A percentile compares a stretch with the other conserved stretches of the same genome.
Conservation (phyloP, 441 rosid species). For the Jatropha multifida region DNA sequence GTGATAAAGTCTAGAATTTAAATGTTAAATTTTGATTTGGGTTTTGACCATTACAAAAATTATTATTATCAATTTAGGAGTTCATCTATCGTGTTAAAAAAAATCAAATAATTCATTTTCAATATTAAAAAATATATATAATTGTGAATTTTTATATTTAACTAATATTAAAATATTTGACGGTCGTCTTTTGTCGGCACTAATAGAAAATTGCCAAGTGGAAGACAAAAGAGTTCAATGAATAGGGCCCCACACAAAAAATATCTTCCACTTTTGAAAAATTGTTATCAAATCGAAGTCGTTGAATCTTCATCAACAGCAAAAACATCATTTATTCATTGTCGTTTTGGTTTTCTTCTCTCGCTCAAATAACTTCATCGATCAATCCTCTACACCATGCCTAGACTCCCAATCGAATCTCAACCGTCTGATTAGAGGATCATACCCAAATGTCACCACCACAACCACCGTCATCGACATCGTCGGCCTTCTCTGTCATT, state of each 20-base stretch:
- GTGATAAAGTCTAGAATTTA: too few relatives aligned
- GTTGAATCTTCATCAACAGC: neutral
- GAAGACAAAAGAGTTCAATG: neutral
- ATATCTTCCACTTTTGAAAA: neutral
- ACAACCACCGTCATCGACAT: constrained; percentile 15
- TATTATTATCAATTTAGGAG: too few relatives aligned
- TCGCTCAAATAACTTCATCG: neutral
- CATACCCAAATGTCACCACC: constrained; percentile 14
- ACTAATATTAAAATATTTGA: neutral
- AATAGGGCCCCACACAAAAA: neutral
- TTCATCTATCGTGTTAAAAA: too few relatives aligned
- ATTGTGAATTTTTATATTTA: neutral
- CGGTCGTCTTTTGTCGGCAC: constrained; percentile 22
- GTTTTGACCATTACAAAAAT: too few relatives aligned
- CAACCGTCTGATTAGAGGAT: constrained; percentile 3
- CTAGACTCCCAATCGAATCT: neutral
- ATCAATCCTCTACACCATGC: constrained; percentile 17
- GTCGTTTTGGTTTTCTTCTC: too few relatives aligned
- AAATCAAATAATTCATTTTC: too few relatives aligned
- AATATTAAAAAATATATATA: too few relatives aligned
- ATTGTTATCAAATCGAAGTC: too few relatives aligned
- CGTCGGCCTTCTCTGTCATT: constrained; percentile 50
- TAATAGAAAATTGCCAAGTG: constrained; percentile 12
- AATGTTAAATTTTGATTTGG: too few relatives aligned
- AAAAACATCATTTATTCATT: neutral